Base-by-base conservation (phyloP, 192 early-diverging fungal genomes). In the Phycomyces blakesleeanus region DNA sequence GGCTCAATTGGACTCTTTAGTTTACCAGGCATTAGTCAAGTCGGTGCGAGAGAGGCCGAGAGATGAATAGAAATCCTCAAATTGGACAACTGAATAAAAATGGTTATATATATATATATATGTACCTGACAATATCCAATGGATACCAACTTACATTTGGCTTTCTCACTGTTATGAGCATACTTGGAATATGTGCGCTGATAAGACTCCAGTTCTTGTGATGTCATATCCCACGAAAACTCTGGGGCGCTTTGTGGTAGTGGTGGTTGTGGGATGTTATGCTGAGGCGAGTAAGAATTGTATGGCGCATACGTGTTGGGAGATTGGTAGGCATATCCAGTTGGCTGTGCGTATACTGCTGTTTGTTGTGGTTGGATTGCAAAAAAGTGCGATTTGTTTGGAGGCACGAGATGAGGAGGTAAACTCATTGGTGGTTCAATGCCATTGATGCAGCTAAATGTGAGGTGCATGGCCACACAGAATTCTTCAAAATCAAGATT, bases 401-500 rank as follows among this genome's bases (percentile, higher is more conserved):
- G 75, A 11, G 91, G 91, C 20, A 92, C 83, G 54, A 92, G 60
- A 40, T 77, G 73, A 21, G 77, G 70, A 39, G 91, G 91, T 22
- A 92, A 77, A 12, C 72, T 65, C 11, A 70, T 61, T 5, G 91
- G 91, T 15, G 86, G 69, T 20, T 80, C 74, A 25, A 71, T 9
- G 21, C 78, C 76, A 61, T 82, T 78, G 49, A 89, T 80, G n/a
- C 86, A 67, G 18, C 80, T 83, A 59, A 89, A 91, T 4, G 88
- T 82, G n/a, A 92, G 76, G 69, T 85, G 88, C 67, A 89, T 81
- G 16, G 91, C 89, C 56, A 92, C 72, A 66, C 87, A 85, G 68
- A 91, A 92, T 73, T 92, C 91, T 63, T 92, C 91, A 69, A 91
- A 85, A 69, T 92, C 91, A 56, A 92, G 81, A 26, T 81, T 79